phyloP scores from a whole-genome alignment of 108 stramenopile genomes.

The Conticribra guillardii region DNA sequence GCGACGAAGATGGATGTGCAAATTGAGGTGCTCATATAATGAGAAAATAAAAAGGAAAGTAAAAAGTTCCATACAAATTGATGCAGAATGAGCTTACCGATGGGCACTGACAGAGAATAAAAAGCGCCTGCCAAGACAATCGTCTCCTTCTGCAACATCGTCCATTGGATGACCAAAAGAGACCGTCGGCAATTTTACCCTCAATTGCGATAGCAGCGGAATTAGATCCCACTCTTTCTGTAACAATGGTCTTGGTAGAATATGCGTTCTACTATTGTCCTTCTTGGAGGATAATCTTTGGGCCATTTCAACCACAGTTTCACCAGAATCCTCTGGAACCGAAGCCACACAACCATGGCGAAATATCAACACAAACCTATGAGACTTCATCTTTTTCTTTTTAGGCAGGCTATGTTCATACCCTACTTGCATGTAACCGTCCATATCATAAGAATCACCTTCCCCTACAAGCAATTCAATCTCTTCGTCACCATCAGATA shows the following conservation, averaged over 20 bases:
- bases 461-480: constrained; percentile 48
- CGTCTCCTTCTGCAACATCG: constrained; percentile 19
- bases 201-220: constrained; percentile 18
- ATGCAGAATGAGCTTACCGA: neutral
- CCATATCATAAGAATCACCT: constrained; percentile 68
- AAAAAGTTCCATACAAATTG: no score
- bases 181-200: constrained; percentile 16
- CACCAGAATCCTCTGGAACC: constrained; percentile 44
- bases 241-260: neutral
- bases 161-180: constrained; percentile 31
- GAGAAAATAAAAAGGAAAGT: neutral
- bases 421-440: constrained; percentile 51
- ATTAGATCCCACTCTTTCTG: constrained; percentile 11
- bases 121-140: constrained; percentile 24
- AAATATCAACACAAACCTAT: constrained; percentile 53
- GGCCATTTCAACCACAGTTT: constrained; percentile 25
- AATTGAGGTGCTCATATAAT: neutral
- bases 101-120: constrained; percentile 20
- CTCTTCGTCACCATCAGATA: constrained; percentile 38
- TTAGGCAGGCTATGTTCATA: constrained; percentile 57
- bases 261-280: neutral
- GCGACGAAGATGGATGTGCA: neutral
- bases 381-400: constrained; percentile 4
- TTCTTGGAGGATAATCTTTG: neutral
- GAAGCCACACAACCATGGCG: constrained; percentile 30